Percentiles rank a stretch among this genome's conserved stretches.
Conservation (phyloP, 345 rosid species). For the Xanthoceras sorbifolium region DNA sequence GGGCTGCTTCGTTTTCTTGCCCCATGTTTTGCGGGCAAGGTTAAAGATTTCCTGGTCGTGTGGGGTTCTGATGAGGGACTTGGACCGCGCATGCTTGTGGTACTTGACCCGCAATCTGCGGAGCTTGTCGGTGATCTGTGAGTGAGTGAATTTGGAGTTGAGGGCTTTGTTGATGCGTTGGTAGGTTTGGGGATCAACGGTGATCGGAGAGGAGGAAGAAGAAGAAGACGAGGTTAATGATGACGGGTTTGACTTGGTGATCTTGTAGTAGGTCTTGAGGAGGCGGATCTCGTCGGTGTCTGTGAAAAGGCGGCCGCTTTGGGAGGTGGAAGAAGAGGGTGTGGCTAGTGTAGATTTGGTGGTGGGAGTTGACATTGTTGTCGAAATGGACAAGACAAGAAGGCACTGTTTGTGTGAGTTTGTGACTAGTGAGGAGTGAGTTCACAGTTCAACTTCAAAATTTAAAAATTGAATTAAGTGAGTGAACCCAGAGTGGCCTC, state of each 20-base stretch:
- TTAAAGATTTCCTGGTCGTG: slow-evolving; percentile 30
- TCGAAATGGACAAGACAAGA: not conserved
- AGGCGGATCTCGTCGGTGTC: slow-evolving; percentile 34
- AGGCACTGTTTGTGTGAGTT: too few relatives aligned
- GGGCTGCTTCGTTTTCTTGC: slow-evolving; percentile 13
- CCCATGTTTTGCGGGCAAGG: slow-evolving; percentile 32
- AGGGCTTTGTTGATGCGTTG: slow-evolving; percentile 23
- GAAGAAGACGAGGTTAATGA: not conserved
- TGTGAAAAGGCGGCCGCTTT: slow-evolving; percentile 25
- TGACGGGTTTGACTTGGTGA: not conserved
- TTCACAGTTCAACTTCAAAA: too few relatives aligned
- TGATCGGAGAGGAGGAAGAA: not conserved
- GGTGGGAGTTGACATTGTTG: not conserved
- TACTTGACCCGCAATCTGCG: slow-evolving; percentile 33
- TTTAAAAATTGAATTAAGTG: too few relatives aligned
- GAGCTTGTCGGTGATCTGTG: slow-evolving; percentile 35
- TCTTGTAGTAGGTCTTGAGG: slow-evolving; percentile 26
- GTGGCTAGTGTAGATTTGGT: not conserved
- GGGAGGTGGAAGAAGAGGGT: not conserved
- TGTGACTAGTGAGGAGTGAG: too few relatives aligned
- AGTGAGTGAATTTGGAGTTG: slow-evolving; percentile 26
- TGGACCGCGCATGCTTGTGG: slow-evolving; percentile 33
- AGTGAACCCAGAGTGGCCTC: too few relatives aligned
- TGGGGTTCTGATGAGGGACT: slow-evolving; percentile 30
- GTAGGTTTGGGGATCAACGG: slow-evolving; percentile 16